Evolutionary conservation across 73 alveolate genomes (phyloP).

Genomic region (Uronychia setigera): DNA sequence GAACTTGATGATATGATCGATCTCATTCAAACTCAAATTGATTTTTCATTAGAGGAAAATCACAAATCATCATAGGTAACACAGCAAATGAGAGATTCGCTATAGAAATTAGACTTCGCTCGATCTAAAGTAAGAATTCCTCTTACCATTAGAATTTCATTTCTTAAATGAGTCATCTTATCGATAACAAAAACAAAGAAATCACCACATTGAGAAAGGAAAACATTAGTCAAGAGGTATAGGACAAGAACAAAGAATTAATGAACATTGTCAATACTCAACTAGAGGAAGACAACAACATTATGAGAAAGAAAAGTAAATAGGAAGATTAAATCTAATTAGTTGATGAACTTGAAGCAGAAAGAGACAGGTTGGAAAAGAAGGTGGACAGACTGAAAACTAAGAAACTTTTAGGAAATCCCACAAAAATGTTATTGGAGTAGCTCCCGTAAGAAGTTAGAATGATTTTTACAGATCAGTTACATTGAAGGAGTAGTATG

Average conservation of each 20-base stretch:
- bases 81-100: neutral
- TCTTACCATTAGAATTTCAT: neutral
- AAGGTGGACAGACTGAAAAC: neutral
- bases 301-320: neutral
- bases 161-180: neutral
- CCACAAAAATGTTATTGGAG: neutral
- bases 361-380: neutral
- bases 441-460: neutral
- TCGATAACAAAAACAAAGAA: neutral
- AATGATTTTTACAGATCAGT: neutral
- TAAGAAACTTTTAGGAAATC: neutral
- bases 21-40: neutral
- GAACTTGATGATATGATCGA: neutral
- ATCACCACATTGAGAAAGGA: neutral
- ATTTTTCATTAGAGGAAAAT: neutral
- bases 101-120: neutral
- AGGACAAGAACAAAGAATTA: neutral
- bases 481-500: neutral
- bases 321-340: neutral
- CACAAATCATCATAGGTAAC: neutral
- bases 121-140: neutral
- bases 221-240: neutral
- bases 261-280: neutral
- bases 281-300: neutral
- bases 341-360: neutral